Conservation (phyloP, 805 yeast species). For the Middelhovenomyces tepae region DNA sequence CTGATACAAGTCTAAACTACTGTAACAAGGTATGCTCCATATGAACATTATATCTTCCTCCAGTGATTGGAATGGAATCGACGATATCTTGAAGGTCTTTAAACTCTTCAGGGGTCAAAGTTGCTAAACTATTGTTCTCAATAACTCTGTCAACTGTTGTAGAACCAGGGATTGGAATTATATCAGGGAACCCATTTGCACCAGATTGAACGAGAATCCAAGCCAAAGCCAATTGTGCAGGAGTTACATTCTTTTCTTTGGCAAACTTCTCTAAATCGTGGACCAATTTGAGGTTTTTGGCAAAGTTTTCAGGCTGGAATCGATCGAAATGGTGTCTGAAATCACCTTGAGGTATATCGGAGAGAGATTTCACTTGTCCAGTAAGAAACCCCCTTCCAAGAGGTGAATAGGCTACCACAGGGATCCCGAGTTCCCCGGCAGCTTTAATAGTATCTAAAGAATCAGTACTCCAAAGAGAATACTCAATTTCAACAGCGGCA, state of each 20-base stretch:
- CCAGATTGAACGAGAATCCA: conserved; percentile 44
- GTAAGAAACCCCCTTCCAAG: conserved; percentile 71
- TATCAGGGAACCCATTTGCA: conserved; percentile 36
- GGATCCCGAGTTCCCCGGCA: conserved; percentile 51
- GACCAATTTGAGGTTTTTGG: conserved; percentile 44
- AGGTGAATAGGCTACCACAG: conserved; percentile 77
- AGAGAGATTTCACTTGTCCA: conserved; percentile 41
- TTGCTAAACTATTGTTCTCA: conserved; percentile 42
- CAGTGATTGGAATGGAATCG: conserved; percentile 38
- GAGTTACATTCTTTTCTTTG: conserved; percentile 35
- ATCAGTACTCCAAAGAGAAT: conserved; percentile 53
- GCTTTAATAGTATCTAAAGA: conserved; percentile 34
- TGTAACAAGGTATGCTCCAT: no score
- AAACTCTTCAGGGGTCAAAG: conserved; percentile 49
- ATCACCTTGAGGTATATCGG: conserved; percentile 50
- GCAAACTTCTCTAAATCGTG: conserved; percentile 44
- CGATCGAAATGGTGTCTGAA: conserved; percentile 43
- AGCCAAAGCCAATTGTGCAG: conserved; percentile 65
- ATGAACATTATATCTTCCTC: conserved; percentile 51
- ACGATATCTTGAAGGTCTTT: conserved; percentile 41
- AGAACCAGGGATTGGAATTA: conserved; percentile 78
- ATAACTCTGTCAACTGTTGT: conserved; percentile 49
- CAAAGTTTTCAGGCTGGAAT: conserved; percentile 49
- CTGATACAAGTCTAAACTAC: no score
- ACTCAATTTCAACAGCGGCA: conserved; percentile 68